These are phyloP conservation scores for Lachnellula cervina DNA, from an alignment of 2,329 filamentous ascomycete genomes.

Conservation along the genomic window DNA sequence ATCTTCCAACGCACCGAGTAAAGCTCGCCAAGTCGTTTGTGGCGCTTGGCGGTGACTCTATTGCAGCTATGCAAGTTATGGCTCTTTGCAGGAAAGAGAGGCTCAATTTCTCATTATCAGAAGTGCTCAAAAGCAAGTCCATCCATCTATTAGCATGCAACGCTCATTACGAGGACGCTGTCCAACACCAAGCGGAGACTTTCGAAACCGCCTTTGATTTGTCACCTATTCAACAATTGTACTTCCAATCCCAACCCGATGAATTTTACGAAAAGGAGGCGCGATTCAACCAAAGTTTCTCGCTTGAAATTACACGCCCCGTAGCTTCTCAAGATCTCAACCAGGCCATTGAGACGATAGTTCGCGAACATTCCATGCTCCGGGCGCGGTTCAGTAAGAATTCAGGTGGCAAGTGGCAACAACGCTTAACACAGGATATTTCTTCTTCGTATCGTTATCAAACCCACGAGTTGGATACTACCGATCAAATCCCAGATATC, in stretches of 20 bases:
- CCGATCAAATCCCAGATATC: neutral
- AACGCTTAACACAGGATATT: constrained; percentile 12
- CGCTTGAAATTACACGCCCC: constrained; percentile 6
- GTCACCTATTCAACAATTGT: constrained; percentile 25
- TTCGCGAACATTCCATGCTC: constrained; percentile 35
- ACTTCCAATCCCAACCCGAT: constrained; percentile 15
- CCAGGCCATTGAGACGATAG: constrained; percentile 29
- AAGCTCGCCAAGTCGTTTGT: constrained; percentile 9
- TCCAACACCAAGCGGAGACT: constrained; percentile 4
- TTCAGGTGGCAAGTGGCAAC: constrained; percentile 29
- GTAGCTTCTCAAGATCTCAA: neutral
- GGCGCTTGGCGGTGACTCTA: constrained; percentile 15
- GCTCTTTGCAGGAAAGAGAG: constrained; percentile 6
- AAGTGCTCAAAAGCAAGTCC: constrained; percentile 8
- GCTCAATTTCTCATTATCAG: constrained; percentile 6
- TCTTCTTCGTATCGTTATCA: constrained; percentile 9
- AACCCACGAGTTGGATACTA: neutral
- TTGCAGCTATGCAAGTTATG: constrained; percentile 17
- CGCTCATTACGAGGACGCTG: neutral
- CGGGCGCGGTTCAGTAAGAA: constrained; percentile 32
- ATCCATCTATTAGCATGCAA: constrained; percentile 1
- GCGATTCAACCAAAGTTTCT: constrained; percentile 25
- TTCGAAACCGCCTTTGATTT: constrained; percentile 9
- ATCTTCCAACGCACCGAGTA: constrained; percentile 2
- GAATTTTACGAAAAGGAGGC: neutral